Conservation (phyloP, 139 green algal species). For the Picochlorum sp. region DNA sequence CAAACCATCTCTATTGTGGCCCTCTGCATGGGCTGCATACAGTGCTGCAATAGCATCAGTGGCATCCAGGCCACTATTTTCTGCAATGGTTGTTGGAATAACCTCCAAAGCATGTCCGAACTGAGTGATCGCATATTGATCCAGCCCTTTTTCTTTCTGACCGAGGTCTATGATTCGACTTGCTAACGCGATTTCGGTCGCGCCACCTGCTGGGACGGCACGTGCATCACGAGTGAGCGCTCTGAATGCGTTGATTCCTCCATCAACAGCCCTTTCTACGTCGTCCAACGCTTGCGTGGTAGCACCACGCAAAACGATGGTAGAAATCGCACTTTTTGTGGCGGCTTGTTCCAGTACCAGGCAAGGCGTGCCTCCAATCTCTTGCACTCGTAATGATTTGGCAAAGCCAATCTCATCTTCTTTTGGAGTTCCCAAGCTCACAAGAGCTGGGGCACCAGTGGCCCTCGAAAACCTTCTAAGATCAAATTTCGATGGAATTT, state of each 20-base stretch:
- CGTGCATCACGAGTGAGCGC: conserved; percentile 72
- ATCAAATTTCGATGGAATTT: conserved; percentile 96
- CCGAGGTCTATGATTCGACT: conserved; percentile 39
- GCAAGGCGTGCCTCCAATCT: conserved; percentile 77
- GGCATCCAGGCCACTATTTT: conserved; percentile 77
- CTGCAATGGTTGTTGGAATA: conserved; percentile 72
- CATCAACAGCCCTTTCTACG: conserved; percentile 91
- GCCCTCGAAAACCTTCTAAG: conserved; percentile 87
- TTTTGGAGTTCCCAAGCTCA: conserved; percentile 57
- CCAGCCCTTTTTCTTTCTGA: conserved; percentile 74
- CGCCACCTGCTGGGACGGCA: conserved; percentile 73
- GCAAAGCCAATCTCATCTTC: conserved; percentile 74
- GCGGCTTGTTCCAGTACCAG: conserved; percentile 56
- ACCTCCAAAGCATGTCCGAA: conserved; percentile 92
- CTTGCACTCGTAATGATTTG: conserved; percentile 35
- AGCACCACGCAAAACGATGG: conserved; percentile 82
- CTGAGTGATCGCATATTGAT: conserved; percentile 92
- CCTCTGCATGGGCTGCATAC: conserved; percentile 76
- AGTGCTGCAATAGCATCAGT: conserved; percentile 69
- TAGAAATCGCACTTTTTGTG: conserved; percentile 52
- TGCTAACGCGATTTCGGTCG: conserved; percentile 82
- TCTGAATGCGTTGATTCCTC: conserved; percentile 96
- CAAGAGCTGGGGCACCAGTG: conserved; percentile 66
- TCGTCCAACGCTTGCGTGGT: conserved; percentile 91
- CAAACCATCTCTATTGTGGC: conserved; percentile 64